Base-by-base conservation (phyloP, 441 rosid genomes). In the Jatropha podagrica region DNA sequence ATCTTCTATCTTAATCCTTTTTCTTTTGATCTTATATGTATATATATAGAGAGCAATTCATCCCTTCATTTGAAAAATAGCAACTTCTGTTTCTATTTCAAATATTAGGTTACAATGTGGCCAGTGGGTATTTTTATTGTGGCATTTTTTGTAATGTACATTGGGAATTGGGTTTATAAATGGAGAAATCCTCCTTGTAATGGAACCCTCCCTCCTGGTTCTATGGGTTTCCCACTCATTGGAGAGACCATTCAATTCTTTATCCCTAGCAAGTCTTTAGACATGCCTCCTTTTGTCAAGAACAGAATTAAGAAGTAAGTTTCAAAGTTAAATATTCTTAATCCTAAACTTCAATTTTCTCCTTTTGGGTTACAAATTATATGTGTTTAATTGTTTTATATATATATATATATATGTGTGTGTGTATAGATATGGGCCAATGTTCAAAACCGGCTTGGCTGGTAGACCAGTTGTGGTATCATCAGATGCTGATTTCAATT, bases 171-270 rank as follows among this genome's bases (percentile, higher is more conserved):
- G 77, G 27, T 64, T 8, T 69, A 75, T 56, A 79, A 55, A 55
- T 74, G 85, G 82, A 76, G 65, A 68, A 76, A 79, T 42, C 76
- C 82, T 9, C 27, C 44, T 13, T 82, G 74, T 73, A 69, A 76
- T 7, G 84, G 80, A 13, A 63, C 44, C 2, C 85, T 83, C 41
- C 85, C 83, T 62, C 83, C 81, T 0, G 83, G 80, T 40, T 77
- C 85, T 5, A 51, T 63, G 71, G 83, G 80, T 5, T 44, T 78
- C 3, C 86, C 83, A 6, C 74, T 76, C 41, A 37, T 78, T 32
- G 82, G 82, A 10, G 86, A 83, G 73, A 78, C 80, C 60, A 6
- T 83, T 64, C 76, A 80, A 55, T 69, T 80, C 61, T 59, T 75
- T 40, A 55, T 48, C 51, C 83, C 83, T 4, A 74, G 75, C 69